phyloP scores from a whole-genome alignment of 352 stramenopile species.

The Pythium diclinum region DNA sequence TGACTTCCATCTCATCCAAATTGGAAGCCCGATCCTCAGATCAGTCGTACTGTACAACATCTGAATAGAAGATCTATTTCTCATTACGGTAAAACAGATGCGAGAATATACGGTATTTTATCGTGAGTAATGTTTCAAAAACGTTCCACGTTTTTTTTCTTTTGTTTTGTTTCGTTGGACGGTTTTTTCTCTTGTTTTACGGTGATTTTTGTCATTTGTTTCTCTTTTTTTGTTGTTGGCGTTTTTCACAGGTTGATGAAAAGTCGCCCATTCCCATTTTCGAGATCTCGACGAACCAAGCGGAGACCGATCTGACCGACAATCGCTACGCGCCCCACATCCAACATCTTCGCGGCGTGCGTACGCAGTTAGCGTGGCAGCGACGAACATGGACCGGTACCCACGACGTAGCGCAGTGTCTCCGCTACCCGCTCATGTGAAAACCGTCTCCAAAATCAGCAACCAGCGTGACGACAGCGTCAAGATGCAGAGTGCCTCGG shows the following conservation, averaged over 20 bases:
- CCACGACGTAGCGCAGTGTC: neutral
- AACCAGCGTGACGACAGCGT: conserved; percentile 14
- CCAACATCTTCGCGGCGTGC: neutral
- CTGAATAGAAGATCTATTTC: conserved; percentile 12
- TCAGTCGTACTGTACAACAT: conserved; percentile 7
- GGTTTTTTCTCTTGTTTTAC: conserved; percentile 10
- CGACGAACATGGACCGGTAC: conserved; percentile 1
- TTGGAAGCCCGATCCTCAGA: conserved; percentile 6
- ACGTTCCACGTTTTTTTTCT: neutral
- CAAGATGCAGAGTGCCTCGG: neutral
- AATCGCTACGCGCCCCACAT: neutral
- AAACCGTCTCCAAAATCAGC: neutral
- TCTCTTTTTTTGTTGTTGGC: neutral
- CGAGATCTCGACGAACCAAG: neutral
- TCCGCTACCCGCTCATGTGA: neutral
- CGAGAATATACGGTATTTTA: conserved; percentile 1
- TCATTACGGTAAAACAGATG: neutral
- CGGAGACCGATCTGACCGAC: neutral
- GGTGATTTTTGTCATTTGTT: neutral
- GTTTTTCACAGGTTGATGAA: conserved; percentile 17
- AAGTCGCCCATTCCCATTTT: conserved; percentile 7
- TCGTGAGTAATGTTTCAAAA: conserved; percentile 1
- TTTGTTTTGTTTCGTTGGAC: neutral
- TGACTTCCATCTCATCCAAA: conserved; percentile 4
- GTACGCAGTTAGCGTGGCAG: neutral